Conservation (phyloP, 2,329 filamentous ascomycete genomes). For the Zymoseptoria tritici region DNA sequence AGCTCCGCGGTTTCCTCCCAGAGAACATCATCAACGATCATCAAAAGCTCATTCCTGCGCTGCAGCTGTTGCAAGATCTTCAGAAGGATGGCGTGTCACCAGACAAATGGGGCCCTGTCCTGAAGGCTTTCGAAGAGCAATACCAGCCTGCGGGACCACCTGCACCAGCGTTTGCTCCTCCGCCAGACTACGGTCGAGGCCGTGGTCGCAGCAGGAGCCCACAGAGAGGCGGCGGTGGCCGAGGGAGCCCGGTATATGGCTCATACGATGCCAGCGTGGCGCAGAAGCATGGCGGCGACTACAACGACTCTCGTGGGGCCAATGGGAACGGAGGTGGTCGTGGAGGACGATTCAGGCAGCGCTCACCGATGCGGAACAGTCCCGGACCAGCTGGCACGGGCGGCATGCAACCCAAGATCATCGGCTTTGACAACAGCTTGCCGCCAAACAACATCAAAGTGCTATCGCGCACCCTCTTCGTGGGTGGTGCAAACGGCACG, state of each 20-base stretch:
- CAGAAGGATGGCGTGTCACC: constrained; percentile 67
- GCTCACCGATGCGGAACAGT: constrained; percentile 65
- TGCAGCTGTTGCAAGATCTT: constrained; percentile 67
- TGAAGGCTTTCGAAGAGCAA: constrained; percentile 42
- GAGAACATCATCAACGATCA: constrained; percentile 31
- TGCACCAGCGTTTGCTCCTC: constrained; percentile 13
- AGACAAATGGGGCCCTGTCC: constrained; percentile 63
- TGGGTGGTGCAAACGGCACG: constrained; percentile 76
- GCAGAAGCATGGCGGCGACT: constrained; percentile 16
- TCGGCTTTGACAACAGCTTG: constrained; percentile 70
- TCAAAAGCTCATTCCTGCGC: constrained; percentile 58
- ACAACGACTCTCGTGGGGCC: constrained; percentile 30
- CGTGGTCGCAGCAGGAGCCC: constrained; percentile 62
- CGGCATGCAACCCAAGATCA: constrained; percentile 58
- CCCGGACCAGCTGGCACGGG: constrained; percentile 43
- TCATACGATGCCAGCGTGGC: constrained; percentile 53
- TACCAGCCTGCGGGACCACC: constrained; percentile 17
- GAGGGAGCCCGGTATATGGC: constrained; percentile 61
- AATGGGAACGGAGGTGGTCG: constrained; percentile 44
- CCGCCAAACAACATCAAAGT: constrained; percentile 80
- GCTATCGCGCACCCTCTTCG: constrained; percentile 87
- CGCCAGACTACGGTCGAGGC: constrained; percentile 48
- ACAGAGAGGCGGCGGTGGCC: constrained; percentile 51
- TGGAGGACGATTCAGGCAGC: constrained; percentile 71
- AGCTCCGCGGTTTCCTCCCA: constrained; percentile 28